Evolutionary conservation across 2,329 filamentous ascomycete genomes (phyloP), one percentile per base, ranked within the genome.

Genomic region (Botryotinia convoluta): DNA sequence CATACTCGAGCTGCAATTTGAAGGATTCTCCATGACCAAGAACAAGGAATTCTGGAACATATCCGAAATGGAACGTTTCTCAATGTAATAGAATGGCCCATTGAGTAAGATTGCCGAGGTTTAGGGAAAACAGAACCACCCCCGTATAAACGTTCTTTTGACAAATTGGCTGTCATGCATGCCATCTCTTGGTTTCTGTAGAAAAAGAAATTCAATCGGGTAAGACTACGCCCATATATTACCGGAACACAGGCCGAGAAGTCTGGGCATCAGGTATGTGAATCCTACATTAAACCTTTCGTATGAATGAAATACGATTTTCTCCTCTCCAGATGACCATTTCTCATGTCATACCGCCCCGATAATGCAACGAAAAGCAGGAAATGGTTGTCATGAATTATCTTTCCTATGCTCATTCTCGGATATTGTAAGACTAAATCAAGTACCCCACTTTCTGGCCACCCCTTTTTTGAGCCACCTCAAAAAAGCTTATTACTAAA

Each of bases 131-230:
- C 29, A 44, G 35, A 32, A 16, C 48, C 18, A 35, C 37, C 44
- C 18, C 44, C 18, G 6, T 42, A 37, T 18, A 16, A 32, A 70
- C 44, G 10, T 4, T 2, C 39, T 39, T 29, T 65, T 54, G 42
- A 65, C 69, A 26, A 71, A 71, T 65, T n/a, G 59, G 69, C 65
- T 51, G 22, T 18, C 51, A 18, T 64, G 60, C 59, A 64, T 64
- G 59, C 29, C 48, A 42, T 29, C 63, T 67, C 63, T 67, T 67
- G 63, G 42, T 26, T 70, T 29, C 18, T 57, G 60, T n/a, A 14
- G 22, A 42, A 45, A 51, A 42, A 44, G 29, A n/a, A 57, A 57
- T 61, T 39, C 10, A 35, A 60, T 26, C 22, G 29, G 67, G 69
- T 39, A 63, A 64, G 42, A 39, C 48, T 42, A 29, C 18, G 35